These are phyloP conservation scores for Aspergillus viridinutans DNA, from an alignment of 2,329 filamentous ascomycete genomes.

Conservation along the genomic window DNA sequence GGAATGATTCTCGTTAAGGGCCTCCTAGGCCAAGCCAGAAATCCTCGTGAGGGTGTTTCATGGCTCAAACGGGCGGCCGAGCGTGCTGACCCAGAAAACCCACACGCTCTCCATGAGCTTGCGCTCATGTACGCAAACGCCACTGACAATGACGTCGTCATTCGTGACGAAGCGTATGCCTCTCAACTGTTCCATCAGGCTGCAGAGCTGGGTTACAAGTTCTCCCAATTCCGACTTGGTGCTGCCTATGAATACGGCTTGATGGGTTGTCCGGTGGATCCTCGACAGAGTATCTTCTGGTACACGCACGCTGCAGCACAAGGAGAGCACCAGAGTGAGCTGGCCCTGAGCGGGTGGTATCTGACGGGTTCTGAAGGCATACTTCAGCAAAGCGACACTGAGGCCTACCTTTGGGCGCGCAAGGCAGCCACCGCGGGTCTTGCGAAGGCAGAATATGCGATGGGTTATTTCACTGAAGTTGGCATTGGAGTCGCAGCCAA, in stretches of 20 bases:
- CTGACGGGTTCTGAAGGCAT: constrained; percentile 85
- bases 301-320: constrained; percentile 88
- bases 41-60: constrained; percentile 77
- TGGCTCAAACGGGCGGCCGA: constrained; percentile 95
- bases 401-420: constrained; percentile 94
- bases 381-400: constrained; percentile 85
- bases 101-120: constrained; percentile 90
- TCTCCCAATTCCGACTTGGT: constrained; percentile 85
- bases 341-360: constrained; percentile 87
- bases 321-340: constrained; percentile 88
- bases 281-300: constrained; percentile 83
- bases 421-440: constrained; percentile 86
- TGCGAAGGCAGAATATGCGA: constrained; percentile 93
- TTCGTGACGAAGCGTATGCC: constrained; percentile 78
- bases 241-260: constrained; percentile 86
- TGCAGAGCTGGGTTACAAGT: constrained; percentile 87
- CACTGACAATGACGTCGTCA: constrained; percentile 63
- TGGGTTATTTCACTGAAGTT: constrained; percentile 96
- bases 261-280: constrained; percentile 76
- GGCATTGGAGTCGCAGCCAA: constrained; percentile 85
- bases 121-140: constrained; percentile 56
- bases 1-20: constrained; percentile 95
- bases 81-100: constrained; percentile 80
- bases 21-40: constrained; percentile 78
- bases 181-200: constrained; percentile 79